Base-by-base conservation (phyloP, 805 yeast species). In the Osmozyma mogii region DNA sequence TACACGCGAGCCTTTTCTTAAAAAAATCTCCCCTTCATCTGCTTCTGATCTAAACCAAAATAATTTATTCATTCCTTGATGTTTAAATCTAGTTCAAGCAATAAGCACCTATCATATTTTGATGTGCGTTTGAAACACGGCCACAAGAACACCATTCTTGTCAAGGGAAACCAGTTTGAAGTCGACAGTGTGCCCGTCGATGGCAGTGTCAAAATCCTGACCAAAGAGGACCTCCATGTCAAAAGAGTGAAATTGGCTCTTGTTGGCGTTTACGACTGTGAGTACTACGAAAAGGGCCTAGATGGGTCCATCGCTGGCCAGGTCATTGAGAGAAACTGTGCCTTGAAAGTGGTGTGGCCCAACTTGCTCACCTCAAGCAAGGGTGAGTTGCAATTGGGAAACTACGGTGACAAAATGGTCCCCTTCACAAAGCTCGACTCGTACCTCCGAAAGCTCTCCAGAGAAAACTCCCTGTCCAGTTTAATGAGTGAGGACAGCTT, bases 131-230 rank as follows among this genome's bases (percentile, higher is more conserved):
- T 69, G 28, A 57, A 54, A 24, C 50, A 69, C 2, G 56, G 58
- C 5, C 53, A 61, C 40, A 63, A 62, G 25, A 69, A 70, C 38
- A 41, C 59, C 15, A 24, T 70, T 2, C 34, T 70, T 9, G 48
- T 71, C 19, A 56, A 51, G 30, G 76, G 76, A 0, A 51, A 61
- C 24, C 65, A 61, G 27, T 51, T 47, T 24, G 76, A 70, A 36
- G 55, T 68, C 25, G 66, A 65, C 5, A 47, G 61, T 4, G 48
- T 68, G 1, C 52, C 60, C 6, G 38, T 72, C 15, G 61, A 58
- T 15, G 78, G 78, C 0, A 58, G 55, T 29, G 64, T 72, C 26
- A 72, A 69, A 26, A 47, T 70, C 23, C 52, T 68, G 14, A 45
- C 68, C 3, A 65, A 66, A 6, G 64, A 62, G 24, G 62, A 61